These are phyloP conservation scores for Phyllosticta paracitricarpa DNA, from an alignment of 2,329 filamentous ascomycete species.

Conservation along the genomic window DNA sequence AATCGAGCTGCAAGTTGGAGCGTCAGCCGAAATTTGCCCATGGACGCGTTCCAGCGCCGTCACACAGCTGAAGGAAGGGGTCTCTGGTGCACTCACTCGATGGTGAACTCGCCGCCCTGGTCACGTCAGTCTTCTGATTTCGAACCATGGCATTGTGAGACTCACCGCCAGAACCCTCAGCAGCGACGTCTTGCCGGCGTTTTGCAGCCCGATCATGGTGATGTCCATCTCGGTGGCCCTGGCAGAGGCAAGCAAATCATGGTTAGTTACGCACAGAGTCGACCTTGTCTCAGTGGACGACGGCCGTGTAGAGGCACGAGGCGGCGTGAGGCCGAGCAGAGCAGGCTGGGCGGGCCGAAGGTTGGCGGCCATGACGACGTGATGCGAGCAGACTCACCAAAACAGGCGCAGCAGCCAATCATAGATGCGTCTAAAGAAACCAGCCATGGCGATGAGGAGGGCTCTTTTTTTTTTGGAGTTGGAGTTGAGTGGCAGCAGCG, in stretches of 20 bases:
- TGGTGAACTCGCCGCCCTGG: slow-evolving; percentile 94
- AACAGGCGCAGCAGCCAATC: slow-evolving; percentile 97
- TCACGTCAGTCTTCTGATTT: slow-evolving; percentile 11
- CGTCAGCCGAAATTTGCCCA: slow-evolving; percentile 10
- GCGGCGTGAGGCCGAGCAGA: neutral
- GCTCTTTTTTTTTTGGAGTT: neutral
- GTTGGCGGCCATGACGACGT: slow-evolving; percentile 1
- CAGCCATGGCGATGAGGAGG: slow-evolving; percentile 56
- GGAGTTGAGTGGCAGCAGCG: neutral
- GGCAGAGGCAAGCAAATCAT: slow-evolving; percentile 16
- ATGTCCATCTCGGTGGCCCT: slow-evolving; percentile 99
- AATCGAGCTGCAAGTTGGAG: slow-evolving; percentile 60
- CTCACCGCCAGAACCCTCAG: slow-evolving; percentile 90
- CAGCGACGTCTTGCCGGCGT: slow-evolving; percentile 94
- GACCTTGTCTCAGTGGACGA: neutral
- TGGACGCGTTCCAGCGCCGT: slow-evolving; percentile 4
- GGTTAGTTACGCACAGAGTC: slow-evolving; percentile 9
- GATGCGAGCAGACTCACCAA: slow-evolving; percentile 55
- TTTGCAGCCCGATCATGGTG: slow-evolving; percentile 96
- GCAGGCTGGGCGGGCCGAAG: neutral
- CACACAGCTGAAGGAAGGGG: slow-evolving; percentile 6
- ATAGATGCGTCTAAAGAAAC: slow-evolving; percentile 88
- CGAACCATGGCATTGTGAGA: slow-evolving; percentile 19
- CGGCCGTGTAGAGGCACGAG: neutral
- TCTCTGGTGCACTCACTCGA: slow-evolving; percentile 64